These are phyloP conservation scores for Pterothamnion heteromorphum DNA, from an alignment of 31 red algal species.

Conservation along the genomic window DNA sequence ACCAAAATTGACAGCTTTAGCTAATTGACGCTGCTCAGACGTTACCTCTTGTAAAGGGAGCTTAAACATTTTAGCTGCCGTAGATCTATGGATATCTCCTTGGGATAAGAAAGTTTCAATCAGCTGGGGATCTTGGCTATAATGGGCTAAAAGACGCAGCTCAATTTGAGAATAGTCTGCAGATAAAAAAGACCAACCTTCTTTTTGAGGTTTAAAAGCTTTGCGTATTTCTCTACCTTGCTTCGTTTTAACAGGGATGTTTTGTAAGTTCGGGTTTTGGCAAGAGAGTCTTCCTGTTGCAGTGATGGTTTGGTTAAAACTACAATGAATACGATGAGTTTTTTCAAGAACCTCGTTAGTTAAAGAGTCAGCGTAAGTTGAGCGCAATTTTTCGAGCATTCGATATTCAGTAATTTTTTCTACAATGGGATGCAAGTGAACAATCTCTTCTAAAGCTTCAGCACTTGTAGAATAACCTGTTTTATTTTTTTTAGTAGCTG, in stretches of 20 bases:
- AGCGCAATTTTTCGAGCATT: neutral
- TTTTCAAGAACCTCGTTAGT: neutral
- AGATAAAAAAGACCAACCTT: constrained; percentile 40
- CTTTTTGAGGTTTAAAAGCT: constrained; percentile 7
- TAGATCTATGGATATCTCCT: constrained; percentile 53
- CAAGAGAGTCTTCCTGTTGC: constrained; percentile 39
- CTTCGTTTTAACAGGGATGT: constrained; percentile 31
- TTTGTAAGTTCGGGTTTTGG: constrained; percentile 51
- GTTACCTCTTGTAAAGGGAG: constrained; percentile 37
- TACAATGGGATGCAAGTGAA: neutral
- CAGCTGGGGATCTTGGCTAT: constrained; percentile 41
- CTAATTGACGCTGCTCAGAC: constrained; percentile 21
- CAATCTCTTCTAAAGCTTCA: neutral
- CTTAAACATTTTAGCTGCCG: constrained; percentile 48
- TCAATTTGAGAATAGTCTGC: constrained; percentile 73
- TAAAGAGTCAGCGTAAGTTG: neutral
- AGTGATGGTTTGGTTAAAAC: constrained; percentile 46
- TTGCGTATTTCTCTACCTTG: constrained; percentile 20
- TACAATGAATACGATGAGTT: constrained; percentile 49
- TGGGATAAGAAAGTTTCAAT: constrained; percentile 41
- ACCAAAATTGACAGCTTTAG: constrained; percentile 60
- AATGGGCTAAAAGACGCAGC: constrained; percentile 60
- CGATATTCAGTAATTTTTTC: neutral
- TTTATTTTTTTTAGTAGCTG: neutral
- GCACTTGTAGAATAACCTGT: neutral